Conservation (phyloP, 768 basidiomycete genomes). For the Russula ochroleuca region DNA sequence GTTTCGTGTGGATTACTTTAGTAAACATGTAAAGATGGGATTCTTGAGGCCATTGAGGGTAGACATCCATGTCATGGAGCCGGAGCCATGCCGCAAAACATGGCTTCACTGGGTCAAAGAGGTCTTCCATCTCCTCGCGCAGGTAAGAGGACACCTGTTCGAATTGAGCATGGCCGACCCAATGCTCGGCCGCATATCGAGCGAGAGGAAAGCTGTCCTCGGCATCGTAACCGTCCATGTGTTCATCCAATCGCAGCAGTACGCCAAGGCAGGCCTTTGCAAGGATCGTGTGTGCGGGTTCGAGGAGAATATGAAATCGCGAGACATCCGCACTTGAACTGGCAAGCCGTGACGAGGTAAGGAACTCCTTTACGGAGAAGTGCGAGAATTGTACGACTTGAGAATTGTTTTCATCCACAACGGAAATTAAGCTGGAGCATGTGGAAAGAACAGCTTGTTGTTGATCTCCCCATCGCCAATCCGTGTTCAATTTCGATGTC, state of each 20-base stretch:
- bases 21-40: too few relatives aligned
- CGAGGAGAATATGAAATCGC: background rate
- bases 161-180: background rate
- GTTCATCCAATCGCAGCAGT: background rate
- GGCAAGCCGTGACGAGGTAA: background rate
- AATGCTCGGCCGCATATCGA: conserved; percentile 1
- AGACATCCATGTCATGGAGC: background rate
- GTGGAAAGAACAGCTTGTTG: background rate
- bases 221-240: background rate
- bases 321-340: background rate
- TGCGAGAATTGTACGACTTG: conserved; percentile 4
- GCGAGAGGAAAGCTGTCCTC: background rate
- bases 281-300: background rate
- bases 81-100: background rate
- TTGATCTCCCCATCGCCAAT: conserved; percentile 2
- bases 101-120: background rate
- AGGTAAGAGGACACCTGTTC: background rate
- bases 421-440: background rate
- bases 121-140: background rate
- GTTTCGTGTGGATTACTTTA: too few relatives aligned
- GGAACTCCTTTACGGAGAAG: conserved; percentile 1
- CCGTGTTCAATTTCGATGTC: background rate
- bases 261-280: background rate
- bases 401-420: background rate
- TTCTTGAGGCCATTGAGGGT: too few relatives aligned